Conservation (phyloP, 1,284 basidiomycete species). For the Ganoderma leucocontextum region DNA sequence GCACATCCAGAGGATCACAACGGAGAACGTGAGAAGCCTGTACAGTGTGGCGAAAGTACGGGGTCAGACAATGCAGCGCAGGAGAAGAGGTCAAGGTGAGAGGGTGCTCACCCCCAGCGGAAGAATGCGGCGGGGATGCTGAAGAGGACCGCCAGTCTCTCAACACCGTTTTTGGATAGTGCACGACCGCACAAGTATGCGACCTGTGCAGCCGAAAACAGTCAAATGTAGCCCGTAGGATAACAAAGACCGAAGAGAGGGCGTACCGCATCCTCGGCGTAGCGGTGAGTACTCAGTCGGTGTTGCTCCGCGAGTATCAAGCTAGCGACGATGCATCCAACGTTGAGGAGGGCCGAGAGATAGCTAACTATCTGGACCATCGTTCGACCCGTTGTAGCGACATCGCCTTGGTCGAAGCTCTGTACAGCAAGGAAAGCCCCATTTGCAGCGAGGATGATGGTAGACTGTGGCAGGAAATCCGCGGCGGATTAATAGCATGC, state of each 20-base stretch:
- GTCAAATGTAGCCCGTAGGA: not conserved
- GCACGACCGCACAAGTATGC: not conserved
- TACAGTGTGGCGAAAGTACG: not conserved
- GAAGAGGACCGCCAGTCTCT: not conserved
- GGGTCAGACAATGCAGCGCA: not conserved
- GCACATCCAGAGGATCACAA: slow-evolving; percentile 1
- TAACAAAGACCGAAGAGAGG: not conserved
- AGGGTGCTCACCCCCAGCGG: not conserved
- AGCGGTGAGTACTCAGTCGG: not conserved
- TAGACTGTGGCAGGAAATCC: slow-evolving; percentile 38
- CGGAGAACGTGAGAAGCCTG: slow-evolving; percentile 4
- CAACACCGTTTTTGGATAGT: not conserved
- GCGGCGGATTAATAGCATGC: not conserved
- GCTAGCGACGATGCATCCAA: slow-evolving; percentile 30
- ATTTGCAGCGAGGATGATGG: slow-evolving; percentile 46
- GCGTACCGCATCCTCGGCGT: not conserved
- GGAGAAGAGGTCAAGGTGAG: too few relatives aligned
- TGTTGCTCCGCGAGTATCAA: slow-evolving; percentile 17
- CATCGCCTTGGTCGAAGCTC: slow-evolving; percentile 36
- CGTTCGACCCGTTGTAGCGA: not conserved
- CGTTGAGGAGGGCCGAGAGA: slow-evolving; percentile 31
- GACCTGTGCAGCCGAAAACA: not conserved
- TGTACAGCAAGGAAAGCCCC: slow-evolving; percentile 44
- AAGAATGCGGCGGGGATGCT: slow-evolving; percentile 8
- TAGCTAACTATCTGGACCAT: slow-evolving; percentile 36